A percentile compares a stretch with the other conserved stretches of the same genome.
Evolutionary conservation across 352 stramenopile species (phyloP).

Genomic region (Blastocystis hominis): DNA sequence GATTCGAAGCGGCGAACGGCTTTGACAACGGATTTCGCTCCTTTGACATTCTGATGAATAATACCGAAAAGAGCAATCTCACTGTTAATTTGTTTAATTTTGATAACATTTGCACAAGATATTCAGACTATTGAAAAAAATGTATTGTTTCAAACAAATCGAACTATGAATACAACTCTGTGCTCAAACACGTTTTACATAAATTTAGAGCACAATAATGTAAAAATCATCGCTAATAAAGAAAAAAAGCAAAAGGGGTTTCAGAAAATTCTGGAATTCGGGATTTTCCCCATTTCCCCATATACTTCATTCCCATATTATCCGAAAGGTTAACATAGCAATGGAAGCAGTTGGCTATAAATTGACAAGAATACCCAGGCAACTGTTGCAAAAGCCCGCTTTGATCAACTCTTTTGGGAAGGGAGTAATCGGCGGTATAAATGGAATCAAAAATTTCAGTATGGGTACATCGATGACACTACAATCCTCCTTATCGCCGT

Average conservation of each 20-base stretch:
- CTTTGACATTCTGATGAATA: background rate
- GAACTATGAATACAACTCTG: too few species aligned
- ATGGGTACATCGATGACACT: background rate
- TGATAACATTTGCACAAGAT: background rate
- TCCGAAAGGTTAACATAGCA: background rate
- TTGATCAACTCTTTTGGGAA: background rate
- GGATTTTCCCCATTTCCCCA: conserved; percentile 20
- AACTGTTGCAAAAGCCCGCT: conserved; percentile 12
- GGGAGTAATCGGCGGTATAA: background rate
- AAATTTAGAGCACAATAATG: too few species aligned
- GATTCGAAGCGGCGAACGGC: background rate
- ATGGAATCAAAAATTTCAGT: conserved; percentile 24
- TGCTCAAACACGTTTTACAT: too few species aligned
- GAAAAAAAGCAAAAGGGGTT: too few species aligned
- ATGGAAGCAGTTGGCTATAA: conserved; percentile 47
- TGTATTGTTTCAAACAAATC: too few species aligned
- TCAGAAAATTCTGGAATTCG: background rate
- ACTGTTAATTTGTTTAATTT: background rate
- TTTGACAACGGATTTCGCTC: background rate
- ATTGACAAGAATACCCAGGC: conserved; percentile 15
- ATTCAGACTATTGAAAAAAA: too few species aligned
- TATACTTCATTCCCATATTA: background rate
- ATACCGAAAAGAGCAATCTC: background rate
- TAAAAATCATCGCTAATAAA: too few species aligned
- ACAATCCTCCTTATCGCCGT: background rate